Conservation (phyloP, 805 yeast genomes). For the Pichia californica region DNA sequence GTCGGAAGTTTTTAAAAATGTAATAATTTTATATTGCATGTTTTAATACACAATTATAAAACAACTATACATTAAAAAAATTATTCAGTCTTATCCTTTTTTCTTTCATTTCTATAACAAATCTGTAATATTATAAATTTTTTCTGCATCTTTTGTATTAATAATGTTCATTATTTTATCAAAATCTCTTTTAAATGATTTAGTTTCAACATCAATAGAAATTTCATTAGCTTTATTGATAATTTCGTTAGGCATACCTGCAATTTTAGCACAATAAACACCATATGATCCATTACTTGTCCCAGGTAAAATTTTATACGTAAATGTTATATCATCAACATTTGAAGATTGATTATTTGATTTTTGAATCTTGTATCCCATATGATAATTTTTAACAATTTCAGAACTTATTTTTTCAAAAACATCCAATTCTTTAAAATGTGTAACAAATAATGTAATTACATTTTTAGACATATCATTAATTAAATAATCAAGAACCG, state of each 20-base stretch:
- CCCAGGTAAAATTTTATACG: slow-evolving; percentile 46
- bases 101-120: no score
- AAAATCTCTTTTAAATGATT: not conserved
- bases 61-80: not conserved
- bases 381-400: slow-evolving; percentile 54
- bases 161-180: not conserved
- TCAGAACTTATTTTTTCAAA: slow-evolving; percentile 35
- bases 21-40: no score
- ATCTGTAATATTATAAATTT: slow-evolving; percentile 19
- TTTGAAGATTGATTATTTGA: not conserved
- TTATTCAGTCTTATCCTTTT: no score
- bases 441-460: slow-evolving; percentile 74
- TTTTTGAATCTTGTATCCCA: slow-evolving; percentile 43
- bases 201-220: slow-evolving; percentile 24
- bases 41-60: no score
- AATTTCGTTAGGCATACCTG: slow-evolving; percentile 48
- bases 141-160: slow-evolving; percentile 2
- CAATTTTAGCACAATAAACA: slow-evolving; percentile 74
- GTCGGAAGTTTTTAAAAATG: slow-evolving; percentile 25
- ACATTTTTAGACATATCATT: slow-evolving; percentile 35
- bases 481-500: slow-evolving; percentile 57
- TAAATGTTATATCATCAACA: slow-evolving; percentile 39
- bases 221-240: slow-evolving; percentile 38
- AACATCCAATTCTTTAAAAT: slow-evolving; percentile 60
- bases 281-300: slow-evolving; percentile 67